Evolutionary conservation across 129 eudicot genomes (phyloP).

Genomic region (Lactuca sativa): DNA sequence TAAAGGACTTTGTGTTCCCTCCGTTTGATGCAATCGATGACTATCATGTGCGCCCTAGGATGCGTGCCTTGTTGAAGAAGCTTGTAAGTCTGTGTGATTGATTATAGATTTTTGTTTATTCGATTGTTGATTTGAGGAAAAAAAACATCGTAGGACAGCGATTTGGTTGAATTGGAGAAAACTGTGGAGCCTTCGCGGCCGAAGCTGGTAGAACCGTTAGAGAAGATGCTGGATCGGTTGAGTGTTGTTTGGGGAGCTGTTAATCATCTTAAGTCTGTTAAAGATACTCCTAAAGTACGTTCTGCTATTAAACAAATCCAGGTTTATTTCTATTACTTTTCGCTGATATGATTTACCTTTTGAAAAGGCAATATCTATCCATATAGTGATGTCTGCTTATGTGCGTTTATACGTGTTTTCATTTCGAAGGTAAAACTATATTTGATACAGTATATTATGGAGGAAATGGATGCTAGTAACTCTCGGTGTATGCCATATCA

Average conservation of each 20-base stretch:
- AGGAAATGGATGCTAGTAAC: too few relatives aligned
- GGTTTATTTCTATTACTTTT: slow-evolving; percentile 40
- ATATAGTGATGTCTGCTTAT: background rate
- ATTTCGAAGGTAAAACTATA: background rate
- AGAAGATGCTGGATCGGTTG: slow-evolving; percentile 71
- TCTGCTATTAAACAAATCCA: slow-evolving; percentile 93
- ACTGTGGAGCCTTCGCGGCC: slow-evolving; percentile 90
- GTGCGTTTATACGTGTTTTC: background rate
- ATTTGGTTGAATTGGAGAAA: slow-evolving; percentile 77
- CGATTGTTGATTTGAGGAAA: slow-evolving; percentile 18
- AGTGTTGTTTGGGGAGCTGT: slow-evolving; percentile 90
- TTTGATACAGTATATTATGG: background rate
- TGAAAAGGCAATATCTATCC: background rate
- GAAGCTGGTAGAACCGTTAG: slow-evolving; percentile 81
- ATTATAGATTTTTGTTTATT: slow-evolving; percentile 13
- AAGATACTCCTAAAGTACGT: slow-evolving; percentile 81
- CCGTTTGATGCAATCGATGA: slow-evolving; percentile 79
- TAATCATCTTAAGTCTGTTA: slow-evolving; percentile 87
- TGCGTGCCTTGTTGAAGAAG: slow-evolving; percentile 75
- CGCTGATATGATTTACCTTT: background rate
- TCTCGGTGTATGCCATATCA: too few relatives aligned
- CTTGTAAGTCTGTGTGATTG: slow-evolving; percentile 47
- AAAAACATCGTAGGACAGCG: slow-evolving; percentile 52
- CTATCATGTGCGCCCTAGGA: slow-evolving; percentile 83
- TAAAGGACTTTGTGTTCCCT: slow-evolving; percentile 78